phyloP scores from a whole-genome alignment of 176 grass and related monocot species.

The Cenchrus purpureus region DNA sequence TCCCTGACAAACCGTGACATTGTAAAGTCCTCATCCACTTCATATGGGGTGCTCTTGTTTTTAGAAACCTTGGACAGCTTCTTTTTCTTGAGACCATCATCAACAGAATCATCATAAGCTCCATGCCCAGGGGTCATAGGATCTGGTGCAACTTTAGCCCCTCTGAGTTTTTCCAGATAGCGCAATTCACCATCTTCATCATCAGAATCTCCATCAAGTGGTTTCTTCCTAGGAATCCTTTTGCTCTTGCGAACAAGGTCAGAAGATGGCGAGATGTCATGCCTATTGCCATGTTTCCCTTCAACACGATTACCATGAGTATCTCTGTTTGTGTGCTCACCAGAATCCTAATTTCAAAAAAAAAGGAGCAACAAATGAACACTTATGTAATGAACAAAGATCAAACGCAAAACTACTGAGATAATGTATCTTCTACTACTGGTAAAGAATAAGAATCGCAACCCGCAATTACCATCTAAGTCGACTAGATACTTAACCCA shows the following conservation, averaged over 20 bases:
- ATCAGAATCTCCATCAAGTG: conserved; percentile 59
- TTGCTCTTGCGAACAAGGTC: conserved; percentile 75
- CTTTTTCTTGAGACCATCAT: conserved; percentile 63
- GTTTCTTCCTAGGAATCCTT: conserved; percentile 69
- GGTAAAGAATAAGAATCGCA: conserved; percentile 20
- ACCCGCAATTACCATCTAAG: background rate
- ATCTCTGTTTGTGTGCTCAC: conserved; percentile 34
- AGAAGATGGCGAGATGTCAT: conserved; percentile 49
- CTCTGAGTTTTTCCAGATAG: conserved; percentile 77
- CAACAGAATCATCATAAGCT: conserved; percentile 54
- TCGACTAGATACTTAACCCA: conserved; percentile 25
- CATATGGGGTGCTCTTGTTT: conserved; percentile 56
- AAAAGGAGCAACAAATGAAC: conserved; percentile 7
- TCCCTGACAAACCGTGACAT: conserved; percentile 57
- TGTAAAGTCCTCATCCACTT: conserved; percentile 80
- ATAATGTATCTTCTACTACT: background rate
- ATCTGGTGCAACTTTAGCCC: conserved; percentile 53
- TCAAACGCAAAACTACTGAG: background rate
- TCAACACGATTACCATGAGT: conserved; percentile 26
- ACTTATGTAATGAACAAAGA: conserved; percentile 18
- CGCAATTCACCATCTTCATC: conserved; percentile 62
- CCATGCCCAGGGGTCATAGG: conserved; percentile 34
- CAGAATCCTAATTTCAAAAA: conserved; percentile 41
- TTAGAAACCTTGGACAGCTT: conserved; percentile 64
- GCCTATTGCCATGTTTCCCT: conserved; percentile 43